Percentiles rank a stretch among this genome's conserved stretches.
phyloP scores from a whole-genome alignment of 768 basidiomycete species.

The Agrocybe chaxingu region DNA sequence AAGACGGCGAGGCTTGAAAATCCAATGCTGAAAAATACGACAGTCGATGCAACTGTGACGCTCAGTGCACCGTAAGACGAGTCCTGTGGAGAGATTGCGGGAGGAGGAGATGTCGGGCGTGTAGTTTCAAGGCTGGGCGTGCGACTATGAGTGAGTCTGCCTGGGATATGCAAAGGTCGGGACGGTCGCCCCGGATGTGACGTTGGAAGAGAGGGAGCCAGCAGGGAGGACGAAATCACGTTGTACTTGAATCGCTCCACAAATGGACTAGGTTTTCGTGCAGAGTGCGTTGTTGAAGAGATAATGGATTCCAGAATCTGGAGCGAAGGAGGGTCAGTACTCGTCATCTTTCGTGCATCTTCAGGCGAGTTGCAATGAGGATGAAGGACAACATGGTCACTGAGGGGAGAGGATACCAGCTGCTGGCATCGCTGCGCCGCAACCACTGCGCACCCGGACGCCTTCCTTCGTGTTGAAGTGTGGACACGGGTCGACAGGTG shows the following conservation, averaged over 20 bases:
- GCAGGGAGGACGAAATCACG: slow-evolving; percentile 74
- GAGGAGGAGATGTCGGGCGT: slow-evolving; percentile 14
- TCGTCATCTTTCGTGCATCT: slow-evolving; percentile 5
- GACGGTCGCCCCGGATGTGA: slow-evolving; percentile 31
- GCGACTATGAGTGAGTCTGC: slow-evolving; percentile 45
- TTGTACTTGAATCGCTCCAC: slow-evolving; percentile 83
- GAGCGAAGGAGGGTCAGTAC: slow-evolving; percentile 10
- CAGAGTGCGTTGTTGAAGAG: slow-evolving; percentile 24
- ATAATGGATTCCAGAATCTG: slow-evolving; percentile 39
- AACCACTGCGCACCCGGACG: too few relatives aligned
- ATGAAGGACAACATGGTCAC: too few relatives aligned
- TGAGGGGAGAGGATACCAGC: too few relatives aligned
- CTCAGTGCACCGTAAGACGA: slow-evolving; percentile 38
- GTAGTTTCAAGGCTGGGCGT: slow-evolving; percentile 33
- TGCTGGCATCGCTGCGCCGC: too few relatives aligned
- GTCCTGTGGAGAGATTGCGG: slow-evolving; percentile 27
- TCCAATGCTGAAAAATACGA: slow-evolving; percentile 40
- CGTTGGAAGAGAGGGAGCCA: slow-evolving; percentile 54
- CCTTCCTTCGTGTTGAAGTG: too few relatives aligned
- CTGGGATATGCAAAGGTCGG: slow-evolving; percentile 40
- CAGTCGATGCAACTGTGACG: slow-evolving; percentile 32
- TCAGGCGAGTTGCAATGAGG: too few relatives aligned
- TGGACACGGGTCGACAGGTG: too few relatives aligned
- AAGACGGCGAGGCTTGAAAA: slow-evolving; percentile 38
- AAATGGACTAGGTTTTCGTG: slow-evolving; percentile 45